Evolutionary conservation across 495 filamentous ascomycete genomes (phyloP), one percentile per base, ranked within the genome.

Genomic region (Penicillium fimorum): DNA sequence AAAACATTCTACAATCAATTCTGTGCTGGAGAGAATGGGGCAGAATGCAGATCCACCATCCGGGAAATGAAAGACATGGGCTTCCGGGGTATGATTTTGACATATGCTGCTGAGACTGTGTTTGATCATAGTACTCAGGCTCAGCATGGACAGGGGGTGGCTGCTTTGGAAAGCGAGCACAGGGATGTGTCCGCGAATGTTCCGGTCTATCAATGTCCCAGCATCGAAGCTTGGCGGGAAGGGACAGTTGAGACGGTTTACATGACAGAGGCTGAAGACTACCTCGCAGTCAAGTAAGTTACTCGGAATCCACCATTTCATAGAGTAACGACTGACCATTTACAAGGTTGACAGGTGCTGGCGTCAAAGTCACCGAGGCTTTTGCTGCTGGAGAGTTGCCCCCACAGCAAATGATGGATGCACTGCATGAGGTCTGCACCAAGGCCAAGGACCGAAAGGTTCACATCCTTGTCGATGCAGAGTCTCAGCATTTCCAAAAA

Each of bases 381-480:
- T 74, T 76, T 40, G 48, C 68, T 9, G 54, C 59, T 2, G 66
- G 64, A 18, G 59, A 70, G 27, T 58, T 68, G 15, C 71, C 65
- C 8, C 68, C 73, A 3, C 32, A 54, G 17, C 71, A 74, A 24
- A 74, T 74, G 68, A 43, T 71, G 9, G 68, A 70, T 2, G 75
- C 76, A 2, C 53, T 78, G 40, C 64, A 76, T 18, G 69, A 73
- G 48, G 66, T 79, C 37, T 65, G 68, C 53, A 52, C 46, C 29
- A 63, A 58, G 47, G 71, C 68, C 46, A 74, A 78, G 9, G 71
- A 79, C 5, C 80, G 81, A 49, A 82, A 85, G 9, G 83, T 95
- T 5, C 77, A 80, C 8, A 73, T 96, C 7, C 78, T 96, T 10
- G 86, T 95, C 50, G 92, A 95, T 61, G 92, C 91, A 9, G 92